phyloP scores from a whole-genome alignment of 768 basidiomycete species.

The Cubamyces sp. region DNA sequence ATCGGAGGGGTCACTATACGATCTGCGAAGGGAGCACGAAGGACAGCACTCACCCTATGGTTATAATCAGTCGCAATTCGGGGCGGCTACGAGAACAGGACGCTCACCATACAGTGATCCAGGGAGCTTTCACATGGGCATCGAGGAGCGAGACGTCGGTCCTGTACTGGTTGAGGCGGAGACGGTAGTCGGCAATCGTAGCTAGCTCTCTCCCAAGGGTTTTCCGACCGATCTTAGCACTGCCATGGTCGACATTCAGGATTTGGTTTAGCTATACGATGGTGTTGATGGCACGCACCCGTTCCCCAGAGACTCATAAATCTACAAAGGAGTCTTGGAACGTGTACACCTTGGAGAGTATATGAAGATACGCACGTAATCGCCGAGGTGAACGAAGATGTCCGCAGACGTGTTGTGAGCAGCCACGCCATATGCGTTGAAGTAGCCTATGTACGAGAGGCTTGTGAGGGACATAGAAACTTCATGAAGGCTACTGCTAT shows the following conservation, averaged over 20 bases:
- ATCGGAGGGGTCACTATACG: background rate
- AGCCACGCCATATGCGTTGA: conserved; percentile 63
- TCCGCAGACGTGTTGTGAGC: conserved; percentile 56
- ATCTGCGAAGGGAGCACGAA: too few relatives aligned
- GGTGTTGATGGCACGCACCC: conserved; percentile 23
- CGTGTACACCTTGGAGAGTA: background rate
- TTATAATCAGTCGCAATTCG: too few relatives aligned
- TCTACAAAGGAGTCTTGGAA: conserved; percentile 35
- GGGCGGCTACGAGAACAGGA: background rate
- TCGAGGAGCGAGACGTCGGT: conserved; percentile 51
- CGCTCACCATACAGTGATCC: conserved; percentile 58
- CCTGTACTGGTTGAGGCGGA: conserved; percentile 54
- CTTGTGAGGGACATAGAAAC: background rate
- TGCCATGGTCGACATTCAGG: conserved; percentile 18
- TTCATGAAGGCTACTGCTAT: background rate
- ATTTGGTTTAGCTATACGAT: background rate
- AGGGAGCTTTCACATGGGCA: conserved; percentile 54
- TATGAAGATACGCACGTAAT: conserved; percentile 50
- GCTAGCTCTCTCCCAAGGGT: conserved; percentile 58
- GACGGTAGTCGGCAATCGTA: conserved; percentile 58
- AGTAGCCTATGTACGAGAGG: conserved; percentile 45
- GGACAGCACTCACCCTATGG: too few relatives aligned
- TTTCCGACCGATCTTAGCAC: conserved; percentile 52
- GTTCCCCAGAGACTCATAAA: conserved; percentile 50
- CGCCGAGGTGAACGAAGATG: conserved; percentile 60